A percentile compares a stretch with the other conserved stretches of the same genome.
Evolutionary conservation across 805 yeast genomes (phyloP).

Genomic region (Lipomyces mesembrius): DNA sequence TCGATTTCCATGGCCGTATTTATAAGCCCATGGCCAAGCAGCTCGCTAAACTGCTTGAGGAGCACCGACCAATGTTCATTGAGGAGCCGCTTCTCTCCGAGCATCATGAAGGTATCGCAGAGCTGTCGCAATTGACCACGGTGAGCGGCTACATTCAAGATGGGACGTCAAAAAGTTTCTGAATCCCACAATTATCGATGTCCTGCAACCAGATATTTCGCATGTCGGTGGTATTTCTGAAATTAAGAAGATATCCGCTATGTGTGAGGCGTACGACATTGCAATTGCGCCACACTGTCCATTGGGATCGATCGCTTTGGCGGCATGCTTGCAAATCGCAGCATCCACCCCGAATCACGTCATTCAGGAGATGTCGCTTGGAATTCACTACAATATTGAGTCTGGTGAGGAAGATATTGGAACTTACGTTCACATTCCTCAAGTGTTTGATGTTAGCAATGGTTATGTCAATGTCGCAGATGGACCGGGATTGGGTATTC

Average conservation of each 20-base stretch:
- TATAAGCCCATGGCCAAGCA: slow-evolving; percentile 45
- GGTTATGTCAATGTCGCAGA: slow-evolving; percentile 40
- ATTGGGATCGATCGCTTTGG: slow-evolving; percentile 44
- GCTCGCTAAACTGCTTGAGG: slow-evolving; percentile 42
- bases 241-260: slow-evolving; percentile 40
- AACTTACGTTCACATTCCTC: slow-evolving; percentile 39
- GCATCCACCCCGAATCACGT: slow-evolving; percentile 39
- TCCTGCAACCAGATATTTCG: slow-evolving; percentile 43
- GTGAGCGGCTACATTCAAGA: slow-evolving; percentile 43
- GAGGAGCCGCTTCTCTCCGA: slow-evolving; percentile 45
- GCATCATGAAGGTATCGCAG: slow-evolving; percentile 39
- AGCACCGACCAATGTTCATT: slow-evolving; percentile 42
- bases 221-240: slow-evolving; percentile 45
- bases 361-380: slow-evolving; percentile 42
- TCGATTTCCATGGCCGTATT: slow-evolving; percentile 45
- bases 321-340: slow-evolving; percentile 43
- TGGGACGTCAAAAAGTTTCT: slow-evolving; percentile 41
- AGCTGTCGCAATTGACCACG: slow-evolving; percentile 40
- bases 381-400: slow-evolving; percentile 43
- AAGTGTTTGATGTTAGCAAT: slow-evolving; percentile 39
- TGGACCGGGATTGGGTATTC: slow-evolving; percentile 43
- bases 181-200: slow-evolving; percentile 40
- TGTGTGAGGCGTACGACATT: slow-evolving; percentile 45
- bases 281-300: slow-evolving; percentile 46
- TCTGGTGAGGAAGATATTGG: slow-evolving; percentile 39